Percentiles rank a stretch among this genome's conserved stretches.
phyloP scores from a whole-genome alignment of 345 rosid genomes.

The Iberis pinnata region DNA sequence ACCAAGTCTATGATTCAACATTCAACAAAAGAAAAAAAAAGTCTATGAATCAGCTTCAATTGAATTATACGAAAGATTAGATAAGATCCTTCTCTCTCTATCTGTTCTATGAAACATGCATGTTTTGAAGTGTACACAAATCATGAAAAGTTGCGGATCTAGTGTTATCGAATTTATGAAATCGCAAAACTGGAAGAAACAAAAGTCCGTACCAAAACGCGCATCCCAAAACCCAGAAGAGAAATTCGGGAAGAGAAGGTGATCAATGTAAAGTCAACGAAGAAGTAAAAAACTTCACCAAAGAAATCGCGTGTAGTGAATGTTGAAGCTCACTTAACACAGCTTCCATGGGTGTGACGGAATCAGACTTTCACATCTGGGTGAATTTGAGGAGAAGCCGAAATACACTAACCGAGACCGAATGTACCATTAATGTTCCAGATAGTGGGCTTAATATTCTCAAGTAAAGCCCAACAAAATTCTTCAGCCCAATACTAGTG shows the following conservation, averaged over 20 bases:
- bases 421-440: background rate
- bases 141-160: background rate
- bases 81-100: background rate
- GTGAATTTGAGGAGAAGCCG: background rate
- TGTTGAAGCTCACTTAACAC: background rate
- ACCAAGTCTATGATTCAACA: background rate
- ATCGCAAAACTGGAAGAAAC: background rate
- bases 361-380: background rate
- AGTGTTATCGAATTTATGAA: slow-evolving; percentile 2
- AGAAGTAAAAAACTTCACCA: slow-evolving; percentile 8
- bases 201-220: background rate
- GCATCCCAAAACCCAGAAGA: background rate
- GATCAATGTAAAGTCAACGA: background rate
- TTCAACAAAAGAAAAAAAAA: too few relatives aligned
- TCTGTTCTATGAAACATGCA: slow-evolving; percentile 4
- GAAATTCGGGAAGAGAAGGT: slow-evolving; percentile 3
- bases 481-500: background rate
- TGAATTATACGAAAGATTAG: background rate
- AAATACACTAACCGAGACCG: background rate
- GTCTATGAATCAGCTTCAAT: background rate
- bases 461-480: background rate
- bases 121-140: background rate
- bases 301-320: background rate
- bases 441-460: background rate
- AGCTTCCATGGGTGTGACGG: background rate